Conservation (phyloP, 129 eudicot species). For the Flaveria ramosissima region DNA sequence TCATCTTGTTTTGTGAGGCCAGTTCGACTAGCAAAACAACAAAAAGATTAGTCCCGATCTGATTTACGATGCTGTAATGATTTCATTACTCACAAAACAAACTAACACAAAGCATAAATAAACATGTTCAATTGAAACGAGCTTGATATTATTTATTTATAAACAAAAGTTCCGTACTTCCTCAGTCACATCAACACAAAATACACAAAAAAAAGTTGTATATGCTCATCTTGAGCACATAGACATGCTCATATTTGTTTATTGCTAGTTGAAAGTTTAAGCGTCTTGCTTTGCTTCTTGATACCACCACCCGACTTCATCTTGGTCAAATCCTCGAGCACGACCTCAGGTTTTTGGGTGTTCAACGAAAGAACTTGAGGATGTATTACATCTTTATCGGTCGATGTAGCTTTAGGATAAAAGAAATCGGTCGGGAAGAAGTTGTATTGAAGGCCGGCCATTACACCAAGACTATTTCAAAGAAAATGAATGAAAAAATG, state of each 20-base stretch:
- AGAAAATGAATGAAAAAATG: conserved; percentile 13
- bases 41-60: too few species aligned
- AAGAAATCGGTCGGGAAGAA: conserved; percentile 50
- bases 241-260: conserved; percentile 24
- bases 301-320: neutral
- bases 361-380: conserved; percentile 29
- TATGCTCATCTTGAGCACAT: neutral
- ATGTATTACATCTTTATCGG: neutral
- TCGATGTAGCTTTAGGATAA: conserved; percentile 30
- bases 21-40: too few species aligned
- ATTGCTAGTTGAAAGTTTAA: conserved; percentile 17
- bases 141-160: neutral
- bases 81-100: neutral
- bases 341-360: conserved; percentile 15
- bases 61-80: neutral
- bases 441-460: conserved; percentile 50
- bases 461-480: neutral
- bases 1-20: too few species aligned
- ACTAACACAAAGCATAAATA: neutral
- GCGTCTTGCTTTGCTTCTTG: conserved; percentile 34
- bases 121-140: neutral
- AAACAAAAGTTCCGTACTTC: neutral
- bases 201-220: neutral
- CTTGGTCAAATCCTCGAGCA: conserved; percentile 19
- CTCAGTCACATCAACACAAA: neutral